Evolutionary conservation across 345 rosid genomes (phyloP), one percentile per base, ranked within the genome.

Genomic region (Salix exigua): DNA sequence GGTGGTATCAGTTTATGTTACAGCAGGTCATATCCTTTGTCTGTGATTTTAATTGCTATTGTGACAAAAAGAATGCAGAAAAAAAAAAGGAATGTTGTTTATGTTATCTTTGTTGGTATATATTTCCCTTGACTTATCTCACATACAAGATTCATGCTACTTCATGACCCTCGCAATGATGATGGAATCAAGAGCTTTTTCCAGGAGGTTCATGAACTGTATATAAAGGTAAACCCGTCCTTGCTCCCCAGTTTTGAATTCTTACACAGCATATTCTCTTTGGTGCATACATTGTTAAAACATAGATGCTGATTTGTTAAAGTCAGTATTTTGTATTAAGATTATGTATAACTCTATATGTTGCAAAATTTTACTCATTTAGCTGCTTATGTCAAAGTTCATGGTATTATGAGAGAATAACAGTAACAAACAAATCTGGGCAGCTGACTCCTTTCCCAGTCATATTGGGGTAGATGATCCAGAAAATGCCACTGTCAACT

Each of bases 151-250:
- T 81, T 96, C 65, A 92, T 96, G 97, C 92, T 96, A 75, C 99
- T 96, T 81, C 98, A 94, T 68, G 96, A 96, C 88, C 91, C 97
- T 6, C 93, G 98, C 58, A 96, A 91, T 25, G 97, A 96, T 66
- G 99, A 96, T 73, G 98, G 99, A 42, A 96, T 96, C 83, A 96
- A 96, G 88, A 93, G 96, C 89, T 93, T 96, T 80, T 91, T 91
- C 81, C 96, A 89, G 85, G 96, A 91, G 83, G 93, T 89, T 73
- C 93, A 89, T 66, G 96, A 91, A 82, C 92, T 90, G 67, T 90
- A 90, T 65, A 84, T 90, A 46, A 88, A 90, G 92, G 94, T 89
- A 70, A 25, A 31, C 38, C 48, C n/a, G 38, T 19, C 37, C 42
- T 23, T 46, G 23, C 38, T 51, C 10, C 16, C 26, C 63, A 4